A percentile compares a stretch with the other conserved stretches of the same genome.
Conservation (phyloP, 169 alveolate species). For the Eimeria praecox region DNA sequence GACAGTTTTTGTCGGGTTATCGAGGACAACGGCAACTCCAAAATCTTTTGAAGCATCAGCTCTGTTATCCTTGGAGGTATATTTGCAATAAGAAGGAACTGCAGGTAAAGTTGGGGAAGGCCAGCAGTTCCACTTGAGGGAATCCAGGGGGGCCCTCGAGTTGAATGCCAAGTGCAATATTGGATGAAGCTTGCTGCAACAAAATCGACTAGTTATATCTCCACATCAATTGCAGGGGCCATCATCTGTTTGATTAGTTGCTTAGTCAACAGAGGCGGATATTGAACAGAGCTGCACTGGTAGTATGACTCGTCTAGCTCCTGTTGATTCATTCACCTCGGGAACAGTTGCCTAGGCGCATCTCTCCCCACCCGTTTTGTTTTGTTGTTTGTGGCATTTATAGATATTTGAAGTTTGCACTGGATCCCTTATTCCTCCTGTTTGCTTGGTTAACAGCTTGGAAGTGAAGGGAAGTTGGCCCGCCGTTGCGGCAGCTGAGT, state of each 20-base stretch:
- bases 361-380: neutral
- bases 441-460: neutral
- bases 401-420: neutral
- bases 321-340: neutral
- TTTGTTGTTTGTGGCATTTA: neutral
- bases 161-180: neutral
- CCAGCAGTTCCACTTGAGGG: neutral
- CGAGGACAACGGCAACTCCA: neutral
- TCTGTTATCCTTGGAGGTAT: neutral
- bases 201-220: neutral
- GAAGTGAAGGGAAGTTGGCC: neutral
- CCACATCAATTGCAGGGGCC: neutral
- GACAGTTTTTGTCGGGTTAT: neutral
- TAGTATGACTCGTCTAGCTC: neutral
- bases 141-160: neutral
- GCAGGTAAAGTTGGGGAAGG: conserved; percentile 6
- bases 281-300: neutral
- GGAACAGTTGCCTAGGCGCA: neutral
- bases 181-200: neutral
- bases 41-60: neutral
- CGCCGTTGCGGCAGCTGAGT: neutral
- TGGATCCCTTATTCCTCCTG: neutral
- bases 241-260: neutral
- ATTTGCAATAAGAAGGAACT: neutral
- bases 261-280: neutral